Percentiles rank a stretch among this genome's conserved stretches.
Conservation (phyloP, 1,139 yeast species). For the Debaryomycetaceae sp. region DNA sequence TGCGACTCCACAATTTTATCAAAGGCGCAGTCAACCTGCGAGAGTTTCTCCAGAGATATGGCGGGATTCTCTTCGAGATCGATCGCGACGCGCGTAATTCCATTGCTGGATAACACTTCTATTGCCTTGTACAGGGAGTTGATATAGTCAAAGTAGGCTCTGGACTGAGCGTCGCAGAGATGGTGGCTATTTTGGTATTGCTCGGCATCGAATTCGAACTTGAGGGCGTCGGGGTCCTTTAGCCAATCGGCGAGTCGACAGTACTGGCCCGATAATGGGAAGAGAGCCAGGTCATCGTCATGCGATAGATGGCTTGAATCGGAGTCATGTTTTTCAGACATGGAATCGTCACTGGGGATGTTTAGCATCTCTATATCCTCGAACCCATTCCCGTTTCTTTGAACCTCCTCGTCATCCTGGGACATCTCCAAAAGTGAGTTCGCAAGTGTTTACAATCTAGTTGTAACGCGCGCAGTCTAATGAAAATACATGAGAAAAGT, state of each 20-base stretch:
- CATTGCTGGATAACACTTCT: slow-evolving; percentile 17
- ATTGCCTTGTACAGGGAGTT: slow-evolving; percentile 23
- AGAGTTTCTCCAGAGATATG: slow-evolving; percentile 7
- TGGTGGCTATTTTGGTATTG: slow-evolving; percentile 18
- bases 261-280: slow-evolving; percentile 8
- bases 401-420: background rate
- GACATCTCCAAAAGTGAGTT: too few species aligned
- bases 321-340: background rate
- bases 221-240: slow-evolving; percentile 13
- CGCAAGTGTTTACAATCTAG: too few species aligned
- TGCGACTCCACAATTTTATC: slow-evolving; percentile 12
- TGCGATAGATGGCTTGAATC: background rate
- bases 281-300: slow-evolving; percentile 3
- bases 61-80: slow-evolving; percentile 3
- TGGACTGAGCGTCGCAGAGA: slow-evolving; percentile 10
- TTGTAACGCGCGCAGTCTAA: too few species aligned
- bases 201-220: slow-evolving; percentile 19
- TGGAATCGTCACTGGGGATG: slow-evolving; percentile 22
- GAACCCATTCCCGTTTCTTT: slow-evolving; percentile 6
- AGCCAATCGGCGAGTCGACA: slow-evolving; percentile 30
- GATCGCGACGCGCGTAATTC: slow-evolving; percentile 9
- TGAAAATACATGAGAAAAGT: too few species aligned
- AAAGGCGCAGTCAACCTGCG: background rate
- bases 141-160: slow-evolving; percentile 17
- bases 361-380: slow-evolving; percentile 39